Base-by-base conservation (phyloP, 2,329 filamentous ascomycete species). In the Myrmaecium sp. region DNA sequence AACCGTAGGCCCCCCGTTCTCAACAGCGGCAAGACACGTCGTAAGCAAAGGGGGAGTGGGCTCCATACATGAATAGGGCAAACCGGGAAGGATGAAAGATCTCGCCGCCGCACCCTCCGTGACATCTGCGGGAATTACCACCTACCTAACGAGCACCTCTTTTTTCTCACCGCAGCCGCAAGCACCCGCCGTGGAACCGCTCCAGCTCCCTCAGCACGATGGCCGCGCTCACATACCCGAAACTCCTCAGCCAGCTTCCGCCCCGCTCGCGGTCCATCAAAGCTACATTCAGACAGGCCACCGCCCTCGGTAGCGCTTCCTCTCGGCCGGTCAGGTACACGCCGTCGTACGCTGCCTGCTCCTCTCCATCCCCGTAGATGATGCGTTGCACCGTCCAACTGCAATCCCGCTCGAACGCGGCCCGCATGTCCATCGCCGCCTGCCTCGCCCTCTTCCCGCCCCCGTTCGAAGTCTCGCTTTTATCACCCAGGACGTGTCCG, bases 401-500 rank as follows among this genome's bases (percentile, higher is more conserved):
- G 2, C 56, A 46, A 22, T 64, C 51, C 2, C 45, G 41, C 17
- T 55, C 43, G 34, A 56, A 55, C 5, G 51, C 51, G 26, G 54
- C 49, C 16, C 49, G 44, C 36, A 58, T 50, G 15, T 44, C 42
- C 13, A 31, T 34, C 23, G 45, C 46, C 15, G 40, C 39, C 23
- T 50, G 42, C 16, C 39, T 39, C 8, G 41, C 38, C 20, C 36
- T 36, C 11, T 42, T 46, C 23, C 40, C 46, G 1, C 45, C 40
- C 5, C 51, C 49, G 5, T 49, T 43, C 4, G 51, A 56, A 6
- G 52, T 53, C 31, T 58, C 60, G n/a, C n/a, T n/a, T n/a, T n/a
- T n/a, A n/a, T n/a, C n/a, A 27, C 62, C 64, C 13, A 71, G 52
- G 33, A 72, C 67, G 27, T 55, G 62, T 15, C 68, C 68, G 16